A percentile compares a stretch with the other conserved stretches of the same genome.
phyloP scores from a whole-genome alignment of 163 green algal species.

The Scenedesmus sp. region DNA sequence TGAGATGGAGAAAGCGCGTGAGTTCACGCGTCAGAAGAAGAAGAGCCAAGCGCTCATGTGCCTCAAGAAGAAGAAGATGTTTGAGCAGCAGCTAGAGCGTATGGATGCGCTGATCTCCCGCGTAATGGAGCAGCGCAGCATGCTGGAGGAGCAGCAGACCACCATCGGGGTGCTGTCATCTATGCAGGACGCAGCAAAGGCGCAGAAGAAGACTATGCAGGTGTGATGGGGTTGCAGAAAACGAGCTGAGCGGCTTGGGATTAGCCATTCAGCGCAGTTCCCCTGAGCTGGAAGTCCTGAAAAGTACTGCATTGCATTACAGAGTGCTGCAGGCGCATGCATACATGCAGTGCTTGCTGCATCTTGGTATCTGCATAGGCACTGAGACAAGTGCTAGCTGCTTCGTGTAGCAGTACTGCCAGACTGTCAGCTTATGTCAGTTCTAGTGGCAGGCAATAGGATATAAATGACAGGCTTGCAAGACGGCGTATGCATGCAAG shows the following conservation, averaged over 20 bases:
- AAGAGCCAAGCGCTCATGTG: conserved; percentile 84
- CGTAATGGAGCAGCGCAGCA: conserved; percentile 93
- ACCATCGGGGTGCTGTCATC: conserved; percentile 89
- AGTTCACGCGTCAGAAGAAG: conserved; percentile 91
- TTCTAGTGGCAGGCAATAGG: background rate
- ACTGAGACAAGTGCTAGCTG: conserved; percentile 21
- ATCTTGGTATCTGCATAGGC: background rate
- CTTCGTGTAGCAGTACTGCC: background rate
- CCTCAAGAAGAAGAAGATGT: conserved; percentile 96
- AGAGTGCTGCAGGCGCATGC: background rate
- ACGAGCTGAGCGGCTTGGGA: background rate
- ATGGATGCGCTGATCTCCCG: conserved; percentile 90
- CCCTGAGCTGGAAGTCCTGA: background rate
- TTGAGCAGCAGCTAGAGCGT: conserved; percentile 86
- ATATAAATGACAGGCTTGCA: conserved; percentile 35
- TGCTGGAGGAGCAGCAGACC: conserved; percentile 93
- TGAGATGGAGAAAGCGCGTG: conserved; percentile 91
- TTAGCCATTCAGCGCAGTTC: background rate
- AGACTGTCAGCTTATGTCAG: background rate
- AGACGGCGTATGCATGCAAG: background rate
- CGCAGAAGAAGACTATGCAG: conserved; percentile 89
- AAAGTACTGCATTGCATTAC: background rate
- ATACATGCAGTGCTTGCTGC: background rate
- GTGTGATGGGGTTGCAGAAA: conserved; percentile 18
- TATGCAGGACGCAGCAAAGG: conserved; percentile 84